A percentile compares a stretch with the other conserved stretches of the same genome.
Evolutionary conservation across 805 yeast genomes (phyloP).

Genomic region (Yamadazyma tumulicola): DNA sequence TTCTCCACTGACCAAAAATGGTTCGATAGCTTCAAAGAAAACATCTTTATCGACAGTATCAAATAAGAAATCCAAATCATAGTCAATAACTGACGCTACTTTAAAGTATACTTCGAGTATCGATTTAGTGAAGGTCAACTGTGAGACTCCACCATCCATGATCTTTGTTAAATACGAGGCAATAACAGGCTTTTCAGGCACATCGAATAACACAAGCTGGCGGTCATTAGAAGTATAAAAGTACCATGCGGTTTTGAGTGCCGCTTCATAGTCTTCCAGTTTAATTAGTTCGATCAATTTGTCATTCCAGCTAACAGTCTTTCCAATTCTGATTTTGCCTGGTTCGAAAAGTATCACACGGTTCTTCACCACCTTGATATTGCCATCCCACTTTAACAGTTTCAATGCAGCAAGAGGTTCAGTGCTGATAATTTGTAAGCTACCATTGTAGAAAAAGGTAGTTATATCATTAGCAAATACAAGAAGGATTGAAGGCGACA

Average conservation of each 20-base stretch:
- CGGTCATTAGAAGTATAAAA: constrained; percentile 49
- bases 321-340: constrained; percentile 47
- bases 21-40: constrained; percentile 53
- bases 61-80: constrained; percentile 16
- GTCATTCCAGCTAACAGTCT: constrained; percentile 69
- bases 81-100: constrained; percentile 4
- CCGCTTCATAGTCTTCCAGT: constrained; percentile 47
- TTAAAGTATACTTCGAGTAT: constrained; percentile 7
- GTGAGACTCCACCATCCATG: constrained; percentile 49
- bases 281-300: constrained; percentile 47
- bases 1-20: constrained; percentile 45
- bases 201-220: constrained; percentile 50
- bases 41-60: constrained; percentile 23
- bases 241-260: constrained; percentile 52
- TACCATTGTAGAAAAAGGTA: background rate
- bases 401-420: background rate
- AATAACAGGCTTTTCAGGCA: constrained; percentile 54
- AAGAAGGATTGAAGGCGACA: constrained; percentile 24
- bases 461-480: constrained; percentile 11
- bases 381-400: background rate
- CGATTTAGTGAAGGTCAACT: constrained; percentile 24
- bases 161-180: constrained; percentile 54
- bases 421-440: background rate
- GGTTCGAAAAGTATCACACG: constrained; percentile 5
- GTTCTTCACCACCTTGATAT: constrained; percentile 9